Conservation (phyloP, 129 eudicot genomes). For the Flaveria trinervia region DNA sequence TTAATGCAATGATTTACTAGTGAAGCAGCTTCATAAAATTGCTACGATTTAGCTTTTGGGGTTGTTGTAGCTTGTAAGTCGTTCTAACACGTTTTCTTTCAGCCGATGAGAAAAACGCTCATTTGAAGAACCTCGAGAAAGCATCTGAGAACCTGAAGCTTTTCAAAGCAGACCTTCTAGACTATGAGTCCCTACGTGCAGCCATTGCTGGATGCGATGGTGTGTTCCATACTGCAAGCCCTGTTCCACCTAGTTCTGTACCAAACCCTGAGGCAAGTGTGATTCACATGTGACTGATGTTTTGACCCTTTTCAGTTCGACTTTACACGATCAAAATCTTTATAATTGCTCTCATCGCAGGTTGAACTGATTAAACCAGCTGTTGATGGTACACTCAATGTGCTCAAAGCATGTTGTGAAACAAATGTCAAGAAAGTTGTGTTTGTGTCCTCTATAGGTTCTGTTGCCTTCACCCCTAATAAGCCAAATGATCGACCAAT, state of each 20-base stretch:
- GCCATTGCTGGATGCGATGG: conserved; percentile 75
- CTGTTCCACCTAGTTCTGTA: conserved; percentile 71
- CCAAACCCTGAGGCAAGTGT: conserved; percentile 69
- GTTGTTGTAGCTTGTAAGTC: too few relatives aligned
- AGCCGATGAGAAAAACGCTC: conserved; percentile 64
- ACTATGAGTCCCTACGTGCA: conserved; percentile 53
- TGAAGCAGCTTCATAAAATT: not conserved
- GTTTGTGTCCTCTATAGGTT: conserved; percentile 66
- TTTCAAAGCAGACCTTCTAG: conserved; percentile 75
- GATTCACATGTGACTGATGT: not conserved
- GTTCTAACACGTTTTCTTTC: conserved; percentile 13
- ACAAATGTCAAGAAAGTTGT: conserved; percentile 61
- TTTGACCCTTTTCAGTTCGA: not conserved
- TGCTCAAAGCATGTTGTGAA: conserved; percentile 78
- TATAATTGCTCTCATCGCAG: conserved; percentile 37
- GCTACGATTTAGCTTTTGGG: not conserved
- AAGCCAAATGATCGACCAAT: conserved; percentile 53
- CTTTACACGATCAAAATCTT: not conserved
- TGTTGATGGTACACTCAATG: conserved; percentile 75
- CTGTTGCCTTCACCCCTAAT: conserved; percentile 54
- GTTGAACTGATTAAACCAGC: conserved; percentile 82
- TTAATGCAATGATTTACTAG: too few relatives aligned
- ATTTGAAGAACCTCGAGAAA: conserved; percentile 63
- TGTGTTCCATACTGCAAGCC: conserved; percentile 89
- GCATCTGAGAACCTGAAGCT: conserved; percentile 69